phyloP scores from a whole-genome alignment of 208 protist species.

The Trypanosoma conorhini region DNA sequence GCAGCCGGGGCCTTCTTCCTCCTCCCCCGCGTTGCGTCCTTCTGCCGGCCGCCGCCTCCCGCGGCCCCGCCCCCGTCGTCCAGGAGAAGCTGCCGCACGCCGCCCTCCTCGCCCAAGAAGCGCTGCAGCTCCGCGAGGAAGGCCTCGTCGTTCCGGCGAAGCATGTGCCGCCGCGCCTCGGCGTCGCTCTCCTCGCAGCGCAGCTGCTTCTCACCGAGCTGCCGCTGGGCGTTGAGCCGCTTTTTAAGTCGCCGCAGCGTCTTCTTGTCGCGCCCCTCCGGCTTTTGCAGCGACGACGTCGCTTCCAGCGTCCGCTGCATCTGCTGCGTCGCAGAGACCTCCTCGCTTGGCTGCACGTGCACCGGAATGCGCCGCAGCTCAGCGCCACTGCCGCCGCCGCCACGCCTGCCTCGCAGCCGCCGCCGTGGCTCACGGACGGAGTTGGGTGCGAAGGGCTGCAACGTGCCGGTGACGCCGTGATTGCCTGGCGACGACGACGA shows the following conservation, averaged over 20 bases:
- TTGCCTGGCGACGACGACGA: constrained; percentile 8
- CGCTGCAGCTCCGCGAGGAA: constrained; percentile 47
- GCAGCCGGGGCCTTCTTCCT: not conserved
- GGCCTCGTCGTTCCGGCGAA: constrained; percentile 23
- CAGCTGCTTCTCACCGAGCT: constrained; percentile 17
- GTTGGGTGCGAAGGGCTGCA: not conserved
- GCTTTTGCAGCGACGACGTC: constrained; percentile 15
- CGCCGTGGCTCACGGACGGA: not conserved
- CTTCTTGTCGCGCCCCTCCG: constrained; percentile 24
- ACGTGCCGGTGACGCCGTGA: not conserved
- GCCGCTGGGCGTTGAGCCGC: constrained; percentile 13
- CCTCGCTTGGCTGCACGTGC: not conserved
- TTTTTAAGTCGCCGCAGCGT: constrained; percentile 24
- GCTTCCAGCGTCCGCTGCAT: constrained; percentile 24
- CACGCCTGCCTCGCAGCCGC: constrained; percentile 8
- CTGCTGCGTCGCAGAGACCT: constrained; percentile 9
- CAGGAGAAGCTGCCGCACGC: constrained; percentile 26
- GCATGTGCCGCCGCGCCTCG: constrained; percentile 5
- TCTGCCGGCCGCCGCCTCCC: constrained; percentile 1
- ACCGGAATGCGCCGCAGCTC: constrained; percentile 9
- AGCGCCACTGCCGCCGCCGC: not conserved
- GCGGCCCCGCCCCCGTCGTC: not conserved
- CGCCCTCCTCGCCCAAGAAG: constrained; percentile 55
- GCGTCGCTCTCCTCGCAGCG: constrained; percentile 19
- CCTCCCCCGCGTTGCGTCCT: constrained; percentile 7